These are phyloP conservation scores for Trichosporon sp. DNA, from an alignment of 1,284 basidiomycete species.

Conservation along the genomic window DNA sequence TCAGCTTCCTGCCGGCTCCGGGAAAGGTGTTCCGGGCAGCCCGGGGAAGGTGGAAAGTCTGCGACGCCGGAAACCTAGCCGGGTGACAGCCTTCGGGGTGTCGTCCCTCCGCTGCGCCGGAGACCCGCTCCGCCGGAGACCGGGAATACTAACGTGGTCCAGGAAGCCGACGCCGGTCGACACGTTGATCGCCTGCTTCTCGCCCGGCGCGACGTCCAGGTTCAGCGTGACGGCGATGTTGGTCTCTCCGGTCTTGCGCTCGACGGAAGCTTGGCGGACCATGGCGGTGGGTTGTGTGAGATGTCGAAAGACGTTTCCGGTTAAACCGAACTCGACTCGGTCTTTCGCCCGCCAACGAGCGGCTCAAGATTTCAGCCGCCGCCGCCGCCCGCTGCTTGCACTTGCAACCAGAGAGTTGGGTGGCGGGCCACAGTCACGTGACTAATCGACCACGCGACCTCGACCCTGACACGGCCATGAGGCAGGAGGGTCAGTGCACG, in stretches of 20 bases:
- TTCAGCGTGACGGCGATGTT: slow-evolving; percentile 75
- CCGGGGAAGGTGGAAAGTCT: background rate
- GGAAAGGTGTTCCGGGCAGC: too few species aligned
- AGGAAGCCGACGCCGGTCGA: slow-evolving; percentile 96
- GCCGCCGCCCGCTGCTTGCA: background rate
- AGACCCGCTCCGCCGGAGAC: too few species aligned
- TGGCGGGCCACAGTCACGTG: background rate
- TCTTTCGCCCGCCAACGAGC: background rate
- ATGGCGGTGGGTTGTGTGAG: slow-evolving; percentile 44
- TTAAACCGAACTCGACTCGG: background rate
- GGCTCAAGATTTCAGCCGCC: background rate
- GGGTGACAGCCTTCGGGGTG: background rate
- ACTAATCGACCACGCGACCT: background rate
- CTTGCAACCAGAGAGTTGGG: background rate
- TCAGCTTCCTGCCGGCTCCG: background rate
- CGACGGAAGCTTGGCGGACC: slow-evolving; percentile 62
- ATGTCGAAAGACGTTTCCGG: background rate
- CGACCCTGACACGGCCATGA: background rate
- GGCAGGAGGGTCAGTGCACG: background rate
- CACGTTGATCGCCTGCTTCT: slow-evolving; percentile 74
- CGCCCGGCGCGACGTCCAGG: slow-evolving; percentile 72
- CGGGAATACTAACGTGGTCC: slow-evolving; percentile 74
- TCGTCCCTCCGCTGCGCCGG: background rate
- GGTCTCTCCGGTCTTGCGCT: slow-evolving; percentile 89
- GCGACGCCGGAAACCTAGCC: too few species aligned